Base-by-base conservation (phyloP, 768 basidiomycete genomes). In the Heimioporus sp. region DNA sequence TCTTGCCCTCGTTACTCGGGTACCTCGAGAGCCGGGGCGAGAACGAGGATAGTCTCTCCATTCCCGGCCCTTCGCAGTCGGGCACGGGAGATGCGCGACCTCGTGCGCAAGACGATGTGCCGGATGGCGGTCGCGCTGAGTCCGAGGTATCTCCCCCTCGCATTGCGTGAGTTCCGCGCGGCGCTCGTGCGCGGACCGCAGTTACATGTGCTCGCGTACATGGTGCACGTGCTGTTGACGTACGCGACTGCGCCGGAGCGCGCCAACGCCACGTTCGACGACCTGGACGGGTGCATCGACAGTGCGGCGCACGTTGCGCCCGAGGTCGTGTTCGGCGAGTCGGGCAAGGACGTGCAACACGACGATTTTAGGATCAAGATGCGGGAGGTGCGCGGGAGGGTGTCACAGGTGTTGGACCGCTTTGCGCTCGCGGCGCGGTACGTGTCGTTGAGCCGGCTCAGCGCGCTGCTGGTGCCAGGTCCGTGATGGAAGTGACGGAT, bases 271-370 rank as follows among this genome's bases (percentile, higher is more conserved):
- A 61, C 65, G 0, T 91, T 95, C 64, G 66, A 71, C 36, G 76
- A 73, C 20, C 76, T 98, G 2, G 94, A 98, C 57, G 77, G 78
- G 15, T 86, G 86, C 56, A 85, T 93, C 17, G 80, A 81, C 41
- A 88, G 92, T 57, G 76, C 93, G 9, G 86, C 90, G 0, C 81
- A 89, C 62, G 72, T 98, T 49, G 86, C 89, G 15, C 83, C 86
- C n/a, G n/a, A n/a, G n/a, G 96, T 98, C 46, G 81, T 98, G 47
- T 98, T 98, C 58, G 96, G 96, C 24, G 85, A 94, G 65, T 94
- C 95, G 1, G 91, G 89, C 13, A 90, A 90, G 67, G 92, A 98
- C 61, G 85, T 90, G 0, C 82, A 85, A 51, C 77, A 86, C 4
- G 92, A 94, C 59, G 95, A 87, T 21, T 98, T 96, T 82, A 92